These are phyloP conservation scores for Peniophora sp. DNA, from an alignment of 1,284 basidiomycete genomes.

Conservation along the genomic window DNA sequence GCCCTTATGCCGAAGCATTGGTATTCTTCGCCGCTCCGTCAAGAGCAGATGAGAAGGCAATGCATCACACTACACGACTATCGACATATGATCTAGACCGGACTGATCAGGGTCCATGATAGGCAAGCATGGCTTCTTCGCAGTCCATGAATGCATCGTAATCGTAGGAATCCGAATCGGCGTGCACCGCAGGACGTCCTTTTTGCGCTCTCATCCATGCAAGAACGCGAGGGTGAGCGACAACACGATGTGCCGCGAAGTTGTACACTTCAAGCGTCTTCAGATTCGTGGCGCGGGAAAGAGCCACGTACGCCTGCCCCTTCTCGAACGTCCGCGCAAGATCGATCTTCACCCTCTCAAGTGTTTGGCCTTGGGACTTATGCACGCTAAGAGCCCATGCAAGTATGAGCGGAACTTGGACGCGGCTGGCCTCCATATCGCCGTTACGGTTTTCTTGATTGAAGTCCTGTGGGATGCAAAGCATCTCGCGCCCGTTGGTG, in stretches of 20 bases:
- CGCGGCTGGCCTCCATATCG: slow-evolving; percentile 41
- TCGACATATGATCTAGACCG: no score
- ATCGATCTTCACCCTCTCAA: slow-evolving; percentile 71
- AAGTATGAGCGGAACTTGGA: slow-evolving; percentile 69
- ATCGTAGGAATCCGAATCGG: slow-evolving; percentile 5
- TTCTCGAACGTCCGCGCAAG: slow-evolving; percentile 69
- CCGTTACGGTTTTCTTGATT: slow-evolving; percentile 49
- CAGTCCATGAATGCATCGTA: slow-evolving; percentile 11
- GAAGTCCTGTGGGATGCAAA: slow-evolving; percentile 48
- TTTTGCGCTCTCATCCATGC: slow-evolving; percentile 7
- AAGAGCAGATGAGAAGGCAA: no score
- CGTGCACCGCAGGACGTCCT: not conserved
- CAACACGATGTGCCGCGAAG: slow-evolving; percentile 33
- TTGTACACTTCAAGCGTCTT: slow-evolving; percentile 55
- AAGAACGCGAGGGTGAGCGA: slow-evolving; percentile 20
- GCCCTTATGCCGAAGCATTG: no score
- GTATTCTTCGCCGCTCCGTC: no score
- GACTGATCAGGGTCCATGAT: no score
- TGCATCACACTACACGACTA: no score
- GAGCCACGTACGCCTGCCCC: slow-evolving; percentile 69
- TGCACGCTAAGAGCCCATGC: slow-evolving; percentile 82
- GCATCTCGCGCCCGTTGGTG: slow-evolving; percentile 30
- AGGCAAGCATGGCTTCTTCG: not conserved
- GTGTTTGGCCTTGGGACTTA: slow-evolving; percentile 81
- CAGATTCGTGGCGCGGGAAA: slow-evolving; percentile 60